Evolutionary conservation across 331 rosid genomes (phyloP).

Genomic region (Malus hybrid): DNA sequence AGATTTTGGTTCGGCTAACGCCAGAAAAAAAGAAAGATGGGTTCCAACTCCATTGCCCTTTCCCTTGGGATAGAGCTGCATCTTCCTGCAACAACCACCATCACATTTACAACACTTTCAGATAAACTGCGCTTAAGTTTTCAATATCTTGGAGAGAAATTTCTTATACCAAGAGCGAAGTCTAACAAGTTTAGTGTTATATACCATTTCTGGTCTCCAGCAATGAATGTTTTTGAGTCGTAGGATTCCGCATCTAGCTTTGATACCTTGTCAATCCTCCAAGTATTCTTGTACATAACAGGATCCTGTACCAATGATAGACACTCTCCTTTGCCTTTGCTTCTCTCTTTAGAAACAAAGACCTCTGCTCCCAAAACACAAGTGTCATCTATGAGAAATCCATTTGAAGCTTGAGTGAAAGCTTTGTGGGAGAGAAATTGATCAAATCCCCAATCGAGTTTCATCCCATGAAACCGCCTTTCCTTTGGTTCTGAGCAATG

Average conservation of each 20-base stretch:
- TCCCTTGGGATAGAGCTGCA: conserved; percentile 57
- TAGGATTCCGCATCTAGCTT: conserved; percentile 18
- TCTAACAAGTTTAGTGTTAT: not conserved
- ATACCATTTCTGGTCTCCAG: conserved; percentile 48
- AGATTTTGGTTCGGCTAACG: conserved; percentile 32
- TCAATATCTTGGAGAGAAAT: not conserved
- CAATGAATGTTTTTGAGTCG: conserved; percentile 38
- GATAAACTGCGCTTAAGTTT: not conserved
- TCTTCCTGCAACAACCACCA: conserved; percentile 38
- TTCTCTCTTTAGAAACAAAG: conserved; percentile 47
- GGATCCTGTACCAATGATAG: conserved; percentile 44
- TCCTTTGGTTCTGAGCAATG: conserved; percentile 36
- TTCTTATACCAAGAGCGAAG: not conserved
- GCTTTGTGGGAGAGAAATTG: conserved; percentile 39
- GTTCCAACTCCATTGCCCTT: conserved; percentile 28
- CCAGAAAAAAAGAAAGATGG: conserved; percentile 33
- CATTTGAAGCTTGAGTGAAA: conserved; percentile 38
- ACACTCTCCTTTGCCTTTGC: conserved; percentile 43
- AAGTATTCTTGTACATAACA: conserved; percentile 20
- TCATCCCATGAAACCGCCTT: conserved; percentile 42
- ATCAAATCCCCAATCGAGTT: conserved; percentile 49
- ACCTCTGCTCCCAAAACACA: conserved; percentile 73
- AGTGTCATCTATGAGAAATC: conserved; percentile 43
- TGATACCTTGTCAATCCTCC: conserved; percentile 39
- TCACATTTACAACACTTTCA: not conserved